A percentile compares a stretch with the other conserved stretches of the same genome.
phyloP scores from a whole-genome alignment of 2,329 filamentous ascomycete genomes.

The Pyrenophora graminea region DNA sequence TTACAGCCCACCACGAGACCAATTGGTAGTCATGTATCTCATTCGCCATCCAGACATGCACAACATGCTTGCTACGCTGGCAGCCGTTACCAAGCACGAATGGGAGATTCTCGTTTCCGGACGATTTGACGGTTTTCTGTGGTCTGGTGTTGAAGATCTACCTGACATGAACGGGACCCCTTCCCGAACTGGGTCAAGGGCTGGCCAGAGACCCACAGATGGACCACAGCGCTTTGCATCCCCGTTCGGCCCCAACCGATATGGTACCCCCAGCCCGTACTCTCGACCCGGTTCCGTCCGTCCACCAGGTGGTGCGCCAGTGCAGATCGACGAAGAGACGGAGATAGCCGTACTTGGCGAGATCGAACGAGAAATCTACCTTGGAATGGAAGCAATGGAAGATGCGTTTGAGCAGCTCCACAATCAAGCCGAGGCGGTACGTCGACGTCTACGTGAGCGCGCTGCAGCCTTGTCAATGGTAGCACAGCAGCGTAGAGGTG shows the following conservation, averaged over 20 bases:
- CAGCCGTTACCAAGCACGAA: constrained; percentile 86
- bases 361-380: constrained; percentile 89
- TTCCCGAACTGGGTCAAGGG: constrained; percentile 34
- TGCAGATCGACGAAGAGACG: constrained; percentile 90
- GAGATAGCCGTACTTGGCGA: constrained; percentile 89
- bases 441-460: constrained; percentile 77
- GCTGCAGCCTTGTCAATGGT: constrained; percentile 75
- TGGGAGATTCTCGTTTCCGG: constrained; percentile 96
- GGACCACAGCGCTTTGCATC: constrained; percentile 45
- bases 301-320: constrained; percentile 60
- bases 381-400: constrained; percentile 91
- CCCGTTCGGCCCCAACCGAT: constrained; percentile 58
- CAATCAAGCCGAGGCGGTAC: constrained; percentile 77
- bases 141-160: constrained; percentile 79
- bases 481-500: constrained; percentile 61
- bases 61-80: constrained; percentile 82
- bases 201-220: constrained; percentile 49
- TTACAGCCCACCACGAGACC: constrained; percentile 73
- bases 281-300: constrained; percentile 39
- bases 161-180: constrained; percentile 33
- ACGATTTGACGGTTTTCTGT: constrained; percentile 92
- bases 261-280: constrained; percentile 41
- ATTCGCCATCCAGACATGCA: constrained; percentile 82
- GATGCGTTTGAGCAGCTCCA: constrained; percentile 94
- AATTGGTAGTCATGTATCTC: constrained; percentile 83